Base-by-base conservation (phyloP, 495 filamentous ascomycete genomes). In the Penicillium lagena region DNA sequence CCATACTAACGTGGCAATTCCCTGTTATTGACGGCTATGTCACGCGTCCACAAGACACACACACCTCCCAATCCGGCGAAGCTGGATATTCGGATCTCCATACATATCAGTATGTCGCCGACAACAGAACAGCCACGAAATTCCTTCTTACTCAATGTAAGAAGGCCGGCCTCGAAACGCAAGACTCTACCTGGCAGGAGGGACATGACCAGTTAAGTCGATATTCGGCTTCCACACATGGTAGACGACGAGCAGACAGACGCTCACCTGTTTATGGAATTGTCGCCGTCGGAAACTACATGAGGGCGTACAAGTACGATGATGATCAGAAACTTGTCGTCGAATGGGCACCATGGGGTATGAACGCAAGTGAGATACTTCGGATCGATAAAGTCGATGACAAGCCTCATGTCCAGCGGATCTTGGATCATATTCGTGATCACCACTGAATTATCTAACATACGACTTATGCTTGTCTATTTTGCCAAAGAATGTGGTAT, bases 41-140 rank as follows among this genome's bases (percentile, higher is more conserved):
- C 1, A 51, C 43, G n/a, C 37, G 43, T 10, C 49, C 49, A 30
- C 49, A 51, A 37, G 49, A 51, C 35, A 27, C 10, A n/a, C 47
- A 50, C 36, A 48, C 34, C 9, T 10, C 5, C 29, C 36, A 40
- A 32, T 7, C 40, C 15, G 46, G 46, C 8, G 3, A 39, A 29
- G 15, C n/a, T 9, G 46, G 46, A 7, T 49, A 43, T 35, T 49
- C 46, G 1, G 40, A 49, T 29, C 31, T 43, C 5, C 46, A 49
- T 22, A 30, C 37, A 6, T 49, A 33, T 22, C 46, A 49, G 6
- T 49, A 49, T 31, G 35, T 7, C 11, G 13, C 13, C n/a, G 13
- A 13, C 12, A n/a, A 27, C 1, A 32, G 13, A 11, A 9, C 5
- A 0, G 46, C 46, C 6, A 29, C 8, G 5, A 48, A 48, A 33